Evolutionary conservation across 1,284 basidiomycete genomes (phyloP).

Genomic region (Tilletia caries): DNA sequence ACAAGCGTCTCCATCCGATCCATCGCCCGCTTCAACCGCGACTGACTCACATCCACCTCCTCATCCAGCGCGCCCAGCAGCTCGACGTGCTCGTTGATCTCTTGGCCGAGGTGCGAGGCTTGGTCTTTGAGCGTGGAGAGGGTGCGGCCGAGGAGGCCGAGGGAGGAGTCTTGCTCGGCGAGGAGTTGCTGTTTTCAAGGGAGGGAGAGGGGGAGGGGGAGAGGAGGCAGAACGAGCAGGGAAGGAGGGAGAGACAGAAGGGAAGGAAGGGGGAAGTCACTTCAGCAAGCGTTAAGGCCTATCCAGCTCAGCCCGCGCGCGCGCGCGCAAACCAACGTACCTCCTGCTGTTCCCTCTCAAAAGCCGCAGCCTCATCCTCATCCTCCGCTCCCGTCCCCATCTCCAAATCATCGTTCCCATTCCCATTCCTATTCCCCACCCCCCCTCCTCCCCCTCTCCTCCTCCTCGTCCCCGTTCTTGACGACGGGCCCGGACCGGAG

Average conservation of each 20-base stretch:
- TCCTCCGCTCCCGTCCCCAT: conserved; percentile 18
- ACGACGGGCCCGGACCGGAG: neutral
- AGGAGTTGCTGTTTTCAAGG: conserved; percentile 32
- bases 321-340: conserved; percentile 21
- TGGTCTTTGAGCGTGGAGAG: conserved; percentile 41
- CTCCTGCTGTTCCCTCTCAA: conserved; percentile 51
- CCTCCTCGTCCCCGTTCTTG: conserved; percentile 1
- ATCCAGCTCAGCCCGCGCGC: neutral
- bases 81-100: conserved; percentile 49
- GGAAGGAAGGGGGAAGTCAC: neutral
- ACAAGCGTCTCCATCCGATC: conserved; percentile 48
- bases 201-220: neutral
- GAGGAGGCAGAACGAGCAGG: neutral
- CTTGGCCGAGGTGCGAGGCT: conserved; percentile 46
- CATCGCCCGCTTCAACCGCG: conserved; percentile 41
- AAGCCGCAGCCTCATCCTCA: conserved; percentile 35
- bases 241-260: neutral
- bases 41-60: conserved; percentile 47
- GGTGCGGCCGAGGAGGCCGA: conserved; percentile 44
- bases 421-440: neutral
- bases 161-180: conserved; percentile 44
- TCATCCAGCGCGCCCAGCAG: conserved; percentile 46
- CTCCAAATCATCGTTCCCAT: conserved; percentile 23
- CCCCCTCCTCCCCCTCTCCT: neutral
- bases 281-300: neutral